These are phyloP conservation scores for Entomortierella beljakovae DNA, from an alignment of 192 early-diverging fungal genomes.

Conservation along the genomic window DNA sequence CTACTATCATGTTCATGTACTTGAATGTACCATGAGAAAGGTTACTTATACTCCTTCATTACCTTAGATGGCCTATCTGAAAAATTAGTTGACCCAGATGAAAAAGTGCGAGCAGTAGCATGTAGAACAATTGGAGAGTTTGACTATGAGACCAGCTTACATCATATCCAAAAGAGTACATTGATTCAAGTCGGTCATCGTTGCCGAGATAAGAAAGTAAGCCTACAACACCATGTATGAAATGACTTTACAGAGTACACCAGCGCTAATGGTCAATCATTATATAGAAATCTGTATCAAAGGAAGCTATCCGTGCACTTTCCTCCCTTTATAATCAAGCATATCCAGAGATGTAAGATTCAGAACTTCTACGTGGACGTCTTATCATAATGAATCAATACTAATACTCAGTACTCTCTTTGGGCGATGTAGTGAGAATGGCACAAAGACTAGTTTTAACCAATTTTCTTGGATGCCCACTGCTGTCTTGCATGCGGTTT, in stretches of 20 bases:
- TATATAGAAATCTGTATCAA: constrained; percentile 43
- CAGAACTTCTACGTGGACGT: neutral
- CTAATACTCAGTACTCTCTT: neutral
- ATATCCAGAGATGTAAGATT: constrained; percentile 75
- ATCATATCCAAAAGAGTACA: constrained; percentile 68
- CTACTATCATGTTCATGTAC: neutral
- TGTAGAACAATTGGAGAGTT: constrained; percentile 77
- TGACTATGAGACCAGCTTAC: constrained; percentile 68
- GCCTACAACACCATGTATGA: neutral
- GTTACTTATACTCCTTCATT: neutral
- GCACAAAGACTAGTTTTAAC: constrained; percentile 58
- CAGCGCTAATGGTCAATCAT: neutral
- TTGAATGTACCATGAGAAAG: neutral
- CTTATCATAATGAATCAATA: neutral
- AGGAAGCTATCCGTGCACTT: constrained; percentile 81
- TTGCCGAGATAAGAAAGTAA: constrained; percentile 90
- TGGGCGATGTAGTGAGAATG: constrained; percentile 51
- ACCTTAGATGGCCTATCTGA: constrained; percentile 22
- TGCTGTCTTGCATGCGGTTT: constrained; percentile 84
- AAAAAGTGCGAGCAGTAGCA: constrained; percentile 85
- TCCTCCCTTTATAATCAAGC: constrained; percentile 79
- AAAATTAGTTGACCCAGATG: constrained; percentile 91
- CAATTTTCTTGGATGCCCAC: constrained; percentile 90
- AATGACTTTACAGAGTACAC: neutral
- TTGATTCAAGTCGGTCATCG: constrained; percentile 75